Base-by-base conservation (phyloP, 2,329 filamentous ascomycete species). In the Diaporthe eres region DNA sequence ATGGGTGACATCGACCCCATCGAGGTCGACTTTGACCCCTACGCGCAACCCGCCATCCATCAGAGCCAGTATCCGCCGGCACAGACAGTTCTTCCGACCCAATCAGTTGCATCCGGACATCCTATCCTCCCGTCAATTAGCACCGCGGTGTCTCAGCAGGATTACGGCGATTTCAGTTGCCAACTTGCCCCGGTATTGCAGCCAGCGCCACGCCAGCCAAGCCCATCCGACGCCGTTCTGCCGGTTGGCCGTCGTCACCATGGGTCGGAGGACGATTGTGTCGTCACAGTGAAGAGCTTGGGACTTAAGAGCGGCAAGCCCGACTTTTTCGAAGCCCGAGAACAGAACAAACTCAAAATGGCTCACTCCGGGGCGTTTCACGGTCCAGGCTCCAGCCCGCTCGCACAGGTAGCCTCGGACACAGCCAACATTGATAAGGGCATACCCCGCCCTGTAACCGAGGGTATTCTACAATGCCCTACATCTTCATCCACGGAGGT, bases 241-340 rank as follows among this genome's bases (percentile, higher is more conserved):
- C 71, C 70, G 3, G 63, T 70, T n/a, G 58, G 71, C 17, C 60
- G 42, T 61, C 25, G 57, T 51, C 72, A 67, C 55, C 44, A 47
- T 15, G 55, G 42, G 31, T 67, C 71, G 15, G 71, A 65, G 37
- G 37, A 70, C 49, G 74, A 55, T 28, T 28, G 44, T 34, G 19
- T 19, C 12, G 37, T 71, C 17, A 71, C 71, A 17, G 70, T 51
- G 34, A 76, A 79, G 39, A 57, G 44, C 25, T 73, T 80, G 17
- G 79, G 78, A n/a, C 61, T 49, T 13, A 80, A 75, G 68, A 77
- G 78, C 5, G 80, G 80, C 6, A 82, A 81, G 60, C 12, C 53
- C 5, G 80, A 80, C n/a, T 81, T 76, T 57, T 82, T 81, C 39
- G 75, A 74, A 7, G 81, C 81, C 15, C 77, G 81, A 10, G 79